Base-by-base conservation (phyloP, 2,329 filamentous ascomycete genomes). In the Beauveria brongniartii region DNA sequence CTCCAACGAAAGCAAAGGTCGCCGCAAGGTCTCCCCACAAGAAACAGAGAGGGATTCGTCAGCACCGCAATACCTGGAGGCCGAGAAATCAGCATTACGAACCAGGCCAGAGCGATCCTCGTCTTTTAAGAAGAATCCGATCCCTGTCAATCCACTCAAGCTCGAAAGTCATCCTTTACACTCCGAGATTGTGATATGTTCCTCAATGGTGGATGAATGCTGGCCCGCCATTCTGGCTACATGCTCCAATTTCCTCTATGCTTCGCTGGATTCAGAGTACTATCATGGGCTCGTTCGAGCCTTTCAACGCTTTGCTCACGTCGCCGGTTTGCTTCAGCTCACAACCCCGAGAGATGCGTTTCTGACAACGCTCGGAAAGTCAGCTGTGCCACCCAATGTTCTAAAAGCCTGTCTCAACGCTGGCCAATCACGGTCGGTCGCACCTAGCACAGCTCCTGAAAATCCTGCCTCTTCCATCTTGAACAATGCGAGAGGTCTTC, bases 191-290 rank as follows among this genome's bases (percentile, higher is more conserved):
- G 84, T 87, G 68, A 85, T 86, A 2, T 93, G 91, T 67, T 91
- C 91, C 14, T 82, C 82, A 10, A 88, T 99, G 59, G 89, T 99
- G 26, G 91, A 95, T 4, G 83, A 90, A 66, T 97, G 93, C 72
- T 99, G 94, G 94, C 94, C 94, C 52, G 94, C 94, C 14, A 87
- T 97, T 44, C 82, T 99, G 54, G 93, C 94, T 1, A 94, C 92
- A 2, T 97, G 92, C 68, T 99, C 94, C 0, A 97, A 93, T 0
- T 99, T 97, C 70, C 77, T 99, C 20, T 95, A 96, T 70, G 91
- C 94, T 34, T 87, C 93, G 0, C 78, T 99, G 4, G 94, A 99
- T 70, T 89, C 91, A 1, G 92, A 97, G 58, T 97, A 94, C 67
- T 99, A 97, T 68, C 92, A 97, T 66, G 86, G 88, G 10, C 78